Base-by-base conservation (phyloP, 176 grass and related monocot genomes). In the Oryza officinalis region DNA sequence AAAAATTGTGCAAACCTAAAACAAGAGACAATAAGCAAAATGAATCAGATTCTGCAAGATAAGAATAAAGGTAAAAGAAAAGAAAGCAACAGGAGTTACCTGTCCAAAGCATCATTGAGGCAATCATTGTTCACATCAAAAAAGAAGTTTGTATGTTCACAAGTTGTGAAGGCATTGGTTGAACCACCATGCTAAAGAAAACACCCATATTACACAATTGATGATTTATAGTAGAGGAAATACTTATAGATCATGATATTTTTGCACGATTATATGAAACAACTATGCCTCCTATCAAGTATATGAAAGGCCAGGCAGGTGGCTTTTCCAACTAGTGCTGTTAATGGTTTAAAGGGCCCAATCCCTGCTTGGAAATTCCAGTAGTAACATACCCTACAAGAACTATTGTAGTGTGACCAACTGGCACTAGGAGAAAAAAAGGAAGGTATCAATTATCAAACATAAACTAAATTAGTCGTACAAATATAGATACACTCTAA, bases 1-100 rank as follows among this genome's bases (percentile, higher is more conserved):
- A 98, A 98, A 74, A 98, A 98, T 80, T 98, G 96, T 4, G 96
- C 85, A 94, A 95, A 98, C 86, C 96, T 98, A 82, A 77, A 52
- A 80, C 45, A 64, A 33, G 66, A 67, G 43, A 76, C 22, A 73
- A 87, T 27, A 65, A 80, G 35, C 14, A 72, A 47, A 38, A 46
- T 27, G n/a, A 61, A 41, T 89, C 63, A 88, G 54, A 75, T 69
- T 87, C 73, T 38, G 14, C 37, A 81, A 84, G 50, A 67, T 26
- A 78, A 78, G 44, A 61, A 84, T 70, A 77, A 80, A 40, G 63
- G 64, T 2, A 82, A 70, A 28, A 47, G 38, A 5, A 81, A 69
- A 79, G 2, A 64, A 63, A 25, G 66, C 41, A 73, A 69, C 33
- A 44, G 13, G 47, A 72, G 30, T 43, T 89, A 98, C 96, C 96